These are phyloP conservation scores for Nicotiana otophora DNA, from an alignment of 257 asterid genomes.

Conservation along the genomic window DNA sequence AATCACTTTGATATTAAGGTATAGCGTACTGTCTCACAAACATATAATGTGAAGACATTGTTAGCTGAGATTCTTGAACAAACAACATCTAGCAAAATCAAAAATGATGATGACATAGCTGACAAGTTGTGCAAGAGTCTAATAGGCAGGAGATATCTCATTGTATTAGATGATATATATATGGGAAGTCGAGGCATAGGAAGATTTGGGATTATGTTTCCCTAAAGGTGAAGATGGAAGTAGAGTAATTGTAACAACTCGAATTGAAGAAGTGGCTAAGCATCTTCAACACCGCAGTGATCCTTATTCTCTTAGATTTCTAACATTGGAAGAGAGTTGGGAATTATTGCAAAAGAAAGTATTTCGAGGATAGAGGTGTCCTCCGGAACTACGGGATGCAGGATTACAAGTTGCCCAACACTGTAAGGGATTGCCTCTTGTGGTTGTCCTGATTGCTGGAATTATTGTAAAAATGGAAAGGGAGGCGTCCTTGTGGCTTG, in stretches of 20 bases:
- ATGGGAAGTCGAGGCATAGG: background rate
- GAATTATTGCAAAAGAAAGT: background rate
- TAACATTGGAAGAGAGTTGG: background rate
- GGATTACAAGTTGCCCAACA: background rate
- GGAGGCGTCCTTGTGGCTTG: background rate
- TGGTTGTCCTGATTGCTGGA: background rate
- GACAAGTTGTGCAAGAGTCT: background rate
- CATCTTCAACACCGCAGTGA: background rate
- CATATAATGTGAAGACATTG: background rate
- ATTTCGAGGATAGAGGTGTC: background rate
- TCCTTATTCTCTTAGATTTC: constrained; percentile 1
- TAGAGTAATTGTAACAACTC: background rate
- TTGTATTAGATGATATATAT: background rate
- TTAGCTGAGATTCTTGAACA: background rate
- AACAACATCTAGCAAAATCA: accelerated
- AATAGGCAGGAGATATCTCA: background rate
- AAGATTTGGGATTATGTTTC: background rate
- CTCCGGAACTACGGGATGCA: background rate
- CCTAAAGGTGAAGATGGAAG: background rate
- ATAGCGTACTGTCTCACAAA: background rate
- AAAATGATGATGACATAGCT: background rate
- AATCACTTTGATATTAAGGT: background rate
- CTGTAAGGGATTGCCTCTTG: background rate
- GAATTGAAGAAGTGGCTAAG: background rate
- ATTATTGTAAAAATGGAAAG: background rate